Base-by-base conservation (phyloP, 139 green algal genomes). In the Closterium sp. region DNA sequence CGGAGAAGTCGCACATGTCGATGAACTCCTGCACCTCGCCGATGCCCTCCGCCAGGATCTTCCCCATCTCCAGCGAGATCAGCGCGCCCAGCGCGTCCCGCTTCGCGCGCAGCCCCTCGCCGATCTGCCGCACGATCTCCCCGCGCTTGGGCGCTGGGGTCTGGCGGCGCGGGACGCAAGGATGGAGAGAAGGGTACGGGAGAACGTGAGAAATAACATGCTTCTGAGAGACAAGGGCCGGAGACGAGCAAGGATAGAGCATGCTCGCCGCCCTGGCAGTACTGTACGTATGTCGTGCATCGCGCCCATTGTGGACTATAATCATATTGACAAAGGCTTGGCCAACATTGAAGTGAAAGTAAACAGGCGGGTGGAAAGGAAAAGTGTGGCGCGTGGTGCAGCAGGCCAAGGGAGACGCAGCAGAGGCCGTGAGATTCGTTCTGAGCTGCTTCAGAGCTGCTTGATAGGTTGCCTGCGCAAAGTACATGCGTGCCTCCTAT, bases 21-120 rank as follows among this genome's bases (percentile, higher is more conserved):
- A 94, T 89, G 45, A 94, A 92, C 89, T 94, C 91, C 91, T 94
- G 92, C 6, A 94, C 92, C 85, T 94, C 92, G 13, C 92, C 92
- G 17, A 92, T 89, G 34, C 92, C 92, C 85, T 94, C 92, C 17
- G 88, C 34, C 21, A 89, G 92, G 30, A 94, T 92, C 86, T 94
- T 94, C 19, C 92, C 92, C 91, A 88, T 86, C 79, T 94, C 92
- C 88, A 94, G 89, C 30, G 88, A 87, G 17, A 94, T 38, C 27
- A 94, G 79, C 17, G 70, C 27, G 27, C 92, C 92, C 73, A 94
- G 88, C 38, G 86, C 19, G n/a, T 79, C 30, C 30, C 89, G 19
- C 29, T 89, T 89, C 85, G 13, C 70, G 31, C 92, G 45, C 79
- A 94, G 70, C 22, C 32, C 88, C 31, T 94, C 88, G 19, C 92